These are phyloP conservation scores for Metschnikowia arizonensis DNA, from an alignment of 805 yeast species.

Conservation along the genomic window DNA sequence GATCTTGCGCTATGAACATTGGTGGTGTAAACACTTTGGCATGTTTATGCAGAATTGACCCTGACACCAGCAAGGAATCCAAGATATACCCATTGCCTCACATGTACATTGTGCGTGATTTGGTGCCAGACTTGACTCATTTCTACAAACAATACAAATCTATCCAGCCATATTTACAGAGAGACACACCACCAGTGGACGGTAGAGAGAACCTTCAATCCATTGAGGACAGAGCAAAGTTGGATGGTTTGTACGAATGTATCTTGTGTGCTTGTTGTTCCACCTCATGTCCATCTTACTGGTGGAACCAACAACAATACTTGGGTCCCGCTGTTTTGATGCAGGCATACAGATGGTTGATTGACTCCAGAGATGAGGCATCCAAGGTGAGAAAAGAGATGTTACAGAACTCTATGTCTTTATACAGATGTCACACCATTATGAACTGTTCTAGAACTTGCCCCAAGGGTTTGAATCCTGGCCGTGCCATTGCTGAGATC, in stretches of 20 bases:
- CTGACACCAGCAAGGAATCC: slow-evolving; percentile 64
- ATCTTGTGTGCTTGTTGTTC: slow-evolving; percentile 98
- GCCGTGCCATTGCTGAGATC: slow-evolving; percentile 94
- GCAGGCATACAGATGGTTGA: slow-evolving; percentile 99
- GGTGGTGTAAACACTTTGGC: slow-evolving; percentile 97
- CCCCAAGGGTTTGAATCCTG: slow-evolving; percentile 98
- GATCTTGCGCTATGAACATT: slow-evolving; percentile 99
- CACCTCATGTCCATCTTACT: slow-evolving; percentile 97
- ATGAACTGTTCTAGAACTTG: slow-evolving; percentile 98
- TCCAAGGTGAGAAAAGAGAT: slow-evolving; percentile 72
- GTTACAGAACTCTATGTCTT: slow-evolving; percentile 94
- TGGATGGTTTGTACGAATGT: slow-evolving; percentile 97
- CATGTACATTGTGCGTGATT: slow-evolving; percentile 94
- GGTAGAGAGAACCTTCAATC: slow-evolving; percentile 92
- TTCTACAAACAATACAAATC: slow-evolving; percentile 98
- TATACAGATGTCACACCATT: slow-evolving; percentile 98
- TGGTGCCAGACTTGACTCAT: slow-evolving; percentile 96
- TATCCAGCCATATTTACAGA: slow-evolving; percentile 93
- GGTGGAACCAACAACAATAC: slow-evolving; percentile 99
- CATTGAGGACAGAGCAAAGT: slow-evolving; percentile 88
- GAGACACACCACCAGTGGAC: slow-evolving; percentile 72
- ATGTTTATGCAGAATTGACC: slow-evolving; percentile 90
- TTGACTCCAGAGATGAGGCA: slow-evolving; percentile 95
- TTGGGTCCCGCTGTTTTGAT: slow-evolving; percentile 97
- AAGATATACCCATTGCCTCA: slow-evolving; percentile 97